Percentiles rank a stretch among this genome's conserved stretches.
Evolutionary conservation across 164 flowering plant species (phyloP).

Genomic region (Berberis thunbergii): DNA sequence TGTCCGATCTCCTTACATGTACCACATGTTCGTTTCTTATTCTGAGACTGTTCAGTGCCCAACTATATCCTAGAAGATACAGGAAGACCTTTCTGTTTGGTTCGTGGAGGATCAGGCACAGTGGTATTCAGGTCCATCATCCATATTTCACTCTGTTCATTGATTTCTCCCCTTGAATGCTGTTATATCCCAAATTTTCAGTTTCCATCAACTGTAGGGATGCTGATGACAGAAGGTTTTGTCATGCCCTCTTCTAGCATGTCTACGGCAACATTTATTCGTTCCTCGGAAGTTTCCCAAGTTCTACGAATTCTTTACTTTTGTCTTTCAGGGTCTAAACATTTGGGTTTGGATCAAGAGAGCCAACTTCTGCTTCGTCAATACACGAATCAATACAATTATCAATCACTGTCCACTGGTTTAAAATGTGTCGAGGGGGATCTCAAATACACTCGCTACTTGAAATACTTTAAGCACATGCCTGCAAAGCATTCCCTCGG

Average conservation of each 20-base stretch:
- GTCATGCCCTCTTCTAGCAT: slow-evolving; percentile 14
- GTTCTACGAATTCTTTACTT: slow-evolving; percentile 9
- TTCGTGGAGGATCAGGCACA: slow-evolving; percentile 8
- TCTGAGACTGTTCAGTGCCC: slow-evolving; percentile 10
- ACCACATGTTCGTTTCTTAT: slow-evolving; percentile 14
- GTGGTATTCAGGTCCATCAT: slow-evolving; percentile 13
- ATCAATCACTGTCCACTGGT: slow-evolving; percentile 14
- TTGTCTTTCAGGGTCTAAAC: slow-evolving; percentile 12
- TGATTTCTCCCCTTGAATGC: slow-evolving; percentile 8
- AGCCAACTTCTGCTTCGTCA: slow-evolving; percentile 11
- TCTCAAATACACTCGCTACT: slow-evolving; percentile 9
- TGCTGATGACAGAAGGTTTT: slow-evolving; percentile 9
- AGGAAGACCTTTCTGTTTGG: slow-evolving; percentile 11
- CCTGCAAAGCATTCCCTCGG: slow-evolving; percentile 14
- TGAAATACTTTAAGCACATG: slow-evolving; percentile 17
- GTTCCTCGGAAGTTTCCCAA: slow-evolving; percentile 12
- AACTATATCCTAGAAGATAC: slow-evolving; percentile 11
- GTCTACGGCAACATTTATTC: slow-evolving; percentile 9
- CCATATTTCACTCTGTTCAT: not conserved
- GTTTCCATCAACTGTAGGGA: slow-evolving; percentile 9
- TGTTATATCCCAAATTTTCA: slow-evolving; percentile 10
- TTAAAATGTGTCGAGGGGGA: slow-evolving; percentile 10
- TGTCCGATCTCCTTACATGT: slow-evolving; percentile 14
- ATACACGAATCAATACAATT: slow-evolving; percentile 4
- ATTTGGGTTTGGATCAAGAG: not conserved